Conservation (phyloP, 495 filamentous ascomycete genomes). For the Penicillium egyptiacum region DNA sequence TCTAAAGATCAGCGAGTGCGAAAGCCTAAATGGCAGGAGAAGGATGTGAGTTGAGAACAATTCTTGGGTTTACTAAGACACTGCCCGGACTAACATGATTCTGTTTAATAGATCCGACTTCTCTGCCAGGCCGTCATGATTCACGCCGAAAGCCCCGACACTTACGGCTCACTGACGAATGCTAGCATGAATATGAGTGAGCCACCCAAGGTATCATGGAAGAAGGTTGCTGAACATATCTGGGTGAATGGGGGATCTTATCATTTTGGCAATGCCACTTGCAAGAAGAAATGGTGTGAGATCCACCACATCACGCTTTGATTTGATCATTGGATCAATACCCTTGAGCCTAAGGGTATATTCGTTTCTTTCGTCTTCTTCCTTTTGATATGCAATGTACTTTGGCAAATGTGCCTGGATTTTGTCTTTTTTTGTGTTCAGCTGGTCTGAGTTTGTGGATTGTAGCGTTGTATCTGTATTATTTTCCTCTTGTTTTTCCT, state of each 20-base stretch:
- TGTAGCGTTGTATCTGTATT: background rate
- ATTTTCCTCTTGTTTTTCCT: background rate
- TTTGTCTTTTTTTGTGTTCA: background rate
- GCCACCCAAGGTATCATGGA: conserved; percentile 71
- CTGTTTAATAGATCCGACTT: conserved; percentile 31
- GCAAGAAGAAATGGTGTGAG: conserved; percentile 74
- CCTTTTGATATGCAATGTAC: background rate
- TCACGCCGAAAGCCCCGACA: conserved; percentile 32
- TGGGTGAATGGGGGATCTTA: conserved; percentile 70
- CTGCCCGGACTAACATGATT: conserved; percentile 15
- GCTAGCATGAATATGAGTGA: conserved; percentile 8
- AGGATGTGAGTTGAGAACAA: conserved; percentile 64
- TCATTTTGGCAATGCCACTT: conserved; percentile 81
- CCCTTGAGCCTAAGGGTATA: background rate
- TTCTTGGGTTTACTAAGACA: background rate
- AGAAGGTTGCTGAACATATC: conserved; percentile 75
- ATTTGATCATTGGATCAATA: background rate
- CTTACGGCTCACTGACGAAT: background rate
- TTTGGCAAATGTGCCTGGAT: background rate
- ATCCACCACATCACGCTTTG: conserved; percentile 28
- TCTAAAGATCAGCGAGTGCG: conserved; percentile 68
- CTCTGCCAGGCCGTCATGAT: conserved; percentile 36
- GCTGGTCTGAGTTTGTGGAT: conserved; percentile 1
- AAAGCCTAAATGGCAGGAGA: conserved; percentile 72
- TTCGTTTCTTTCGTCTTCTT: background rate